Evolutionary conservation across 352 stramenopile genomes (phyloP).

Genomic region (Phytophthora vignae): DNA sequence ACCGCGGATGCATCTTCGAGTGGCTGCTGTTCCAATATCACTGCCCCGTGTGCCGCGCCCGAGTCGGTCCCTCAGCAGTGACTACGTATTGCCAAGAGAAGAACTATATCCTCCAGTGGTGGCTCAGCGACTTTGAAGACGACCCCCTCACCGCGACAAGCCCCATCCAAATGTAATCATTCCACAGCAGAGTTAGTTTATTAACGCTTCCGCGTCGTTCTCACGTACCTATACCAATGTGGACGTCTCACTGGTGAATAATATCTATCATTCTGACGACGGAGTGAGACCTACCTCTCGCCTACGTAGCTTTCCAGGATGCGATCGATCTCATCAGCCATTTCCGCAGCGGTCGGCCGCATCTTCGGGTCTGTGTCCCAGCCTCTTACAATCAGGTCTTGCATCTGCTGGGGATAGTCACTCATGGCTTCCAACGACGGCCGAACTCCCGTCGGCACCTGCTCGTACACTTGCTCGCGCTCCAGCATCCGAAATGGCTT

Average conservation of each 20-base stretch:
- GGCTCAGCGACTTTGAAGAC: slow-evolving; percentile 26
- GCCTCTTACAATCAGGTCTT: slow-evolving; percentile 61
- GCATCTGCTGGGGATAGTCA: slow-evolving; percentile 71
- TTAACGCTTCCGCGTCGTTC: slow-evolving; percentile 4
- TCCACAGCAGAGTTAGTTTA: slow-evolving; percentile 20
- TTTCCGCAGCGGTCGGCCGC: slow-evolving; percentile 56
- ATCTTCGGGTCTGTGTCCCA: slow-evolving; percentile 62
- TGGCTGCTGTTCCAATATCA: slow-evolving; percentile 78
- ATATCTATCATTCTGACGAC: neutral
- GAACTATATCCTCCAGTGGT: slow-evolving; percentile 29
- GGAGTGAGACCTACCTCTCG: slow-evolving; percentile 12
- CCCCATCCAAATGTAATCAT: neutral
- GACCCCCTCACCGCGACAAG: slow-evolving; percentile 7
- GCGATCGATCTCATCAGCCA: slow-evolving; percentile 58
- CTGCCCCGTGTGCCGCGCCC: slow-evolving; percentile 66
- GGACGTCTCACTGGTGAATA: neutral
- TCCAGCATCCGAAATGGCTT: slow-evolving; percentile 57
- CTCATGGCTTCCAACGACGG: slow-evolving; percentile 58
- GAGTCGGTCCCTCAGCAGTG: slow-evolving; percentile 55
- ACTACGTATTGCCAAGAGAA: slow-evolving; percentile 32
- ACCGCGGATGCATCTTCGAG: slow-evolving; percentile 77
- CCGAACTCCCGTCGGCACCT: slow-evolving; percentile 55
- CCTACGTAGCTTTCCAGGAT: slow-evolving; percentile 53
- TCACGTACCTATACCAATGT: neutral
- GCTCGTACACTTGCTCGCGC: slow-evolving; percentile 62